Percentiles rank a stretch among this genome's conserved stretches.
Conservation (phyloP, 2,329 filamentous ascomycete genomes). For the Didymella segeticola region DNA sequence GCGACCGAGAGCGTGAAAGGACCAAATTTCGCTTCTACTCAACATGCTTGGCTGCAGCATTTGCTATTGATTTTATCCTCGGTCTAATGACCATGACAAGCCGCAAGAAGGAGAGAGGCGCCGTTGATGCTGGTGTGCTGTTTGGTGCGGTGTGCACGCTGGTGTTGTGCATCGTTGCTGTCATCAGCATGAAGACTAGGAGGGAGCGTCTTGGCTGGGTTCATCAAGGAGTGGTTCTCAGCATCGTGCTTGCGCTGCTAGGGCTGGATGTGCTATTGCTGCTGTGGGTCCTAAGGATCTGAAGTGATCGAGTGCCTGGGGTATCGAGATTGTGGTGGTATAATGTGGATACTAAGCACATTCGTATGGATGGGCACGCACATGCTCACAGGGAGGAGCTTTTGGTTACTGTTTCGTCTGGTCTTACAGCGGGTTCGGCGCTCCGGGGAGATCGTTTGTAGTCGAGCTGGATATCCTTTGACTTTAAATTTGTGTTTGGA, state of each 20-base stretch:
- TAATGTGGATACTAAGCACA: background rate
- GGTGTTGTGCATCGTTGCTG: constrained; percentile 43
- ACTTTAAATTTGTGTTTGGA: background rate
- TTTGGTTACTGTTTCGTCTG: background rate
- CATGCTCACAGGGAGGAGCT: too few species aligned
- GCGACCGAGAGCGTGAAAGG: constrained; percentile 44
- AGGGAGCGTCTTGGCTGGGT: constrained; percentile 40
- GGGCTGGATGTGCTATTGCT: constrained; percentile 40
- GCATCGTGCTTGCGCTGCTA: constrained; percentile 34
- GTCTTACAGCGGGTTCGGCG: constrained; percentile 6
- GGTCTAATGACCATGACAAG: constrained; percentile 72
- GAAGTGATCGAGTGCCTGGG: constrained; percentile 1
- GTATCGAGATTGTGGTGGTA: background rate
- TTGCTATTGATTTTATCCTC: constrained; percentile 69
- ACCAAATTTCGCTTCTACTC: constrained; percentile 51
- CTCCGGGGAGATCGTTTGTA: constrained; percentile 5
- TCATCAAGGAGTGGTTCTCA: constrained; percentile 39
- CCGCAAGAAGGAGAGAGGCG: constrained; percentile 68
- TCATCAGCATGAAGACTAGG: constrained; percentile 43
- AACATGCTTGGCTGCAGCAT: constrained; percentile 63
- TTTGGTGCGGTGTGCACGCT: constrained; percentile 73
- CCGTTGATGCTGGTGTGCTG: constrained; percentile 76
- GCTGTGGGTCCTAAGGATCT: constrained; percentile 38
- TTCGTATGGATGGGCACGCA: background rate
- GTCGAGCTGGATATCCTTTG: constrained; percentile 5